These are phyloP conservation scores for Athelia sp. DNA, from an alignment of 1,284 basidiomycete genomes.

Conservation along the genomic window DNA sequence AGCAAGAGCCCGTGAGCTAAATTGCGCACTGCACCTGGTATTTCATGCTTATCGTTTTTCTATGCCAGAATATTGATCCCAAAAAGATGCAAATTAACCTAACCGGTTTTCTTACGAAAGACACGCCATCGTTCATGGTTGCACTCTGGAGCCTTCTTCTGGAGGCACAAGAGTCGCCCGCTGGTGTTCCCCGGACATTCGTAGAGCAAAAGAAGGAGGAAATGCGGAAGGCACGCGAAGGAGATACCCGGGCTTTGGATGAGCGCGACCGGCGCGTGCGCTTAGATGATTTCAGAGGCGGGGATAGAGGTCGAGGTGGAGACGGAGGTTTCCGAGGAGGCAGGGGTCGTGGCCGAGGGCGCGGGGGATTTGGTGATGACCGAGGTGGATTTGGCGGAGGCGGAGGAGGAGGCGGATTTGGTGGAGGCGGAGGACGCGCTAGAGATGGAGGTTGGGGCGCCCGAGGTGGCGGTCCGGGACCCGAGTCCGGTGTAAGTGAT, in stretches of 20 bases:
- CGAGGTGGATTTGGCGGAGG: neutral
- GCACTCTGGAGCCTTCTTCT: constrained; percentile 87
- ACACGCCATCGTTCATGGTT: constrained; percentile 83
- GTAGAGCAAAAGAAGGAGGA: constrained; percentile 96
- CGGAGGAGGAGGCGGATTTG: constrained; percentile 32
- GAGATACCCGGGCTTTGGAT: constrained; percentile 63
- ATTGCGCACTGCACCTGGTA: neutral
- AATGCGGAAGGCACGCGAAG: constrained; percentile 72
- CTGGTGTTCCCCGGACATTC: constrained; percentile 90
- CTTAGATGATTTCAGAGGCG: constrained; percentile 62
- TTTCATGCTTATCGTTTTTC: neutral
- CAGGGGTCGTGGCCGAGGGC: too few relatives aligned
- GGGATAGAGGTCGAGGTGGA: constrained; percentile 44
- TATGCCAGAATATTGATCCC: constrained; percentile 79
- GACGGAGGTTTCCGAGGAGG: too few relatives aligned
- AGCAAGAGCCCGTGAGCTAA: constrained; percentile 69
- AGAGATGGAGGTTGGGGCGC: constrained; percentile 31
- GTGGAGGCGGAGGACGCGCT: constrained; percentile 34
- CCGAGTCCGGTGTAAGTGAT: too few relatives aligned
- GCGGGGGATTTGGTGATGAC: constrained; percentile 17
- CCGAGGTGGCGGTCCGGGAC: constrained; percentile 30
- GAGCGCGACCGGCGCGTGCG: constrained; percentile 66
- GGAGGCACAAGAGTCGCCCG: constrained; percentile 85
- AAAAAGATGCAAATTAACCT: constrained; percentile 94
- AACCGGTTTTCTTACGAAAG: constrained; percentile 83